Evolutionary conservation across 2,329 filamentous ascomycete genomes (phyloP).

Genomic region (Penicillium palitans): DNA sequence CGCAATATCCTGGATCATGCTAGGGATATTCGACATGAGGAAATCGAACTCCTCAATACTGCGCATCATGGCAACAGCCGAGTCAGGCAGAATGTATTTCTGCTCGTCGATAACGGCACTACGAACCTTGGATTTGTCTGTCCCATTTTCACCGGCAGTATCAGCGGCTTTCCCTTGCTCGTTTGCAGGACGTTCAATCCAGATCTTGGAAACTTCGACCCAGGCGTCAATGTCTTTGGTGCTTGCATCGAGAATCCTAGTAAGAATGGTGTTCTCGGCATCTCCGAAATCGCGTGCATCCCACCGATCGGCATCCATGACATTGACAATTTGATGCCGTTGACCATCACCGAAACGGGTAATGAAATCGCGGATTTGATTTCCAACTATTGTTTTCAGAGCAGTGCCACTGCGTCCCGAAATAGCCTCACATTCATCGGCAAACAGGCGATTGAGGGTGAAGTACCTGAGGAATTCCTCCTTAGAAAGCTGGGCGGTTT

Average conservation of each 20-base stretch:
- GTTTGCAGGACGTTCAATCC: slow-evolving; percentile 43
- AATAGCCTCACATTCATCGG: slow-evolving; percentile 67
- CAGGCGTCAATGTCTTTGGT: slow-evolving; percentile 59
- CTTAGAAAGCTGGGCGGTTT: slow-evolving; percentile 56
- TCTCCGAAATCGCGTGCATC: slow-evolving; percentile 64
- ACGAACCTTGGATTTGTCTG: slow-evolving; percentile 63
- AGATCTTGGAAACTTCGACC: slow-evolving; percentile 53
- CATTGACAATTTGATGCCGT: slow-evolving; percentile 56
- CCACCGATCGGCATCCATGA: slow-evolving; percentile 64
- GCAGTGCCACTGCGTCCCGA: slow-evolving; percentile 61
- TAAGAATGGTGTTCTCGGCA: slow-evolving; percentile 51
- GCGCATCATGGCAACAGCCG: slow-evolving; percentile 75
- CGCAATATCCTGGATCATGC: slow-evolving; percentile 82
- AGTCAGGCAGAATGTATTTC: slow-evolving; percentile 80
- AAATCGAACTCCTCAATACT: slow-evolving; percentile 82
- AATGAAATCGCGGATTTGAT: slow-evolving; percentile 64
- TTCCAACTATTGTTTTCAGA: slow-evolving; percentile 62
- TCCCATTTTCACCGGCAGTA: slow-evolving; percentile 41
- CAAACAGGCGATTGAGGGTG: slow-evolving; percentile 62
- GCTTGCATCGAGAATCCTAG: slow-evolving; percentile 59
- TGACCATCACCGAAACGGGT: slow-evolving; percentile 57
- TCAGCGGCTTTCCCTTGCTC: slow-evolving; percentile 29
- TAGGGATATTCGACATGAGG: slow-evolving; percentile 80
- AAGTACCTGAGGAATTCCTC: slow-evolving; percentile 63
- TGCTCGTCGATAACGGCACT: slow-evolving; percentile 80